These are phyloP conservation scores for Marasmius sp. DNA, from an alignment of 1,284 basidiomycete species.

Conservation along the genomic window DNA sequence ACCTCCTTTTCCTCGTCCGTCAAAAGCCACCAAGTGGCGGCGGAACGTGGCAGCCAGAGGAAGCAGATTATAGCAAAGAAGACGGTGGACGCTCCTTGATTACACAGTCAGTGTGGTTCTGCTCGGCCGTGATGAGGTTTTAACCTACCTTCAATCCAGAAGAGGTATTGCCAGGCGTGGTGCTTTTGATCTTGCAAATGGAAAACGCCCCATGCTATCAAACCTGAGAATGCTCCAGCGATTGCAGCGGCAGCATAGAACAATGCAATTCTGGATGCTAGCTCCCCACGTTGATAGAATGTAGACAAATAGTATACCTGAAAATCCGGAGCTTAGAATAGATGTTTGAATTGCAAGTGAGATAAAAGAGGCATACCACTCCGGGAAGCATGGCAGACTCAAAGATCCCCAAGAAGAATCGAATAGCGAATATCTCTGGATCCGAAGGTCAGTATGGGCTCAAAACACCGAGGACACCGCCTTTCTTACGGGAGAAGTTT, in stretches of 20 bases:
- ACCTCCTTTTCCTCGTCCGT: conserved; percentile 42
- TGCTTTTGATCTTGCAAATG: conserved; percentile 40
- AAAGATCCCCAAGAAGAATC: conserved; percentile 46
- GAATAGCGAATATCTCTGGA: conserved; percentile 44
- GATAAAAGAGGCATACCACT: background rate
- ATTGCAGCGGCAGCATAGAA: conserved; percentile 50
- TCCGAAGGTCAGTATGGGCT: background rate
- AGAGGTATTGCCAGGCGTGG: conserved; percentile 50
- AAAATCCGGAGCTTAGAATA: background rate
- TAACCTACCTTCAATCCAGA: conserved; percentile 46
- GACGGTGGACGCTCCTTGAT: conserved; percentile 34
- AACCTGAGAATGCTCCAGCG: conserved; percentile 44
- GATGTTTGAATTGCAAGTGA: background rate
- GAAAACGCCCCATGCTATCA: conserved; percentile 47
- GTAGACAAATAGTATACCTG: conserved; percentile 49
- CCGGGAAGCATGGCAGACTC: conserved; percentile 42
- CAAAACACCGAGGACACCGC: background rate
- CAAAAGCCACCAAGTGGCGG: conserved; percentile 43
- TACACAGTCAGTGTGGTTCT: background rate
- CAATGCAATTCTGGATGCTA: conserved; percentile 47
- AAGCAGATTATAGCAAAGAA: conserved; percentile 42
- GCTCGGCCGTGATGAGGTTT: background rate
- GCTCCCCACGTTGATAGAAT: conserved; percentile 49
- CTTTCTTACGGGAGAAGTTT: conserved; percentile 36
- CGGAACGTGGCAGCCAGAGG: conserved; percentile 47